Evolutionary conservation across 257 asterid genomes (phyloP).

Genomic region (Anisodus tanguticus): DNA sequence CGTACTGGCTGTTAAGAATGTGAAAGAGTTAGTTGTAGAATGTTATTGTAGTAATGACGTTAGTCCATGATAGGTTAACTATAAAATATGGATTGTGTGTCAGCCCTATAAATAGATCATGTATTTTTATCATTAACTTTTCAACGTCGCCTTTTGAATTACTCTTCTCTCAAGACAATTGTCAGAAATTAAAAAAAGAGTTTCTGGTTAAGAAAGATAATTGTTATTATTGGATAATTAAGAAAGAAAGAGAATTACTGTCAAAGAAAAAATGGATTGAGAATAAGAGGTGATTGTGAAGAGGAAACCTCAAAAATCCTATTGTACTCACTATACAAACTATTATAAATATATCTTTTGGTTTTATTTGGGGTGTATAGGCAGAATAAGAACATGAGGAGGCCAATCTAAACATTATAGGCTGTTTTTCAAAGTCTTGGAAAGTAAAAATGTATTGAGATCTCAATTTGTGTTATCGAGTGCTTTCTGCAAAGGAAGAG

Average conservation of each 20-base stretch:
- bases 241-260: not conserved
- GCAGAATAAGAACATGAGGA: not conserved
- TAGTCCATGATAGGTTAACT: not conserved
- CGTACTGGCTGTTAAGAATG: not conserved
- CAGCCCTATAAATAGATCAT: not conserved
- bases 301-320: not conserved
- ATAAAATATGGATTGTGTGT: not conserved
- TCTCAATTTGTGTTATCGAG: not conserved
- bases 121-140: not conserved
- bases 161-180: too few species aligned
- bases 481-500: not conserved
- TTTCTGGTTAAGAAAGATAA: not conserved
- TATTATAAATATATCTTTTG: not conserved
- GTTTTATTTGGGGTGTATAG: not conserved
- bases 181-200: not conserved
- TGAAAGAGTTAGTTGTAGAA: not conserved
- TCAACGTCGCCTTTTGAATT: not conserved
- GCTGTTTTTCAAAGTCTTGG: not conserved
- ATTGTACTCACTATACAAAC: not conserved
- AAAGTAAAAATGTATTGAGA: not conserved
- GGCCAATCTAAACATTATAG: not conserved
- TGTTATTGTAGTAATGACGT: not conserved
- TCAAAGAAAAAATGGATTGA: not conserved
- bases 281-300: not conserved
- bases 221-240: not conserved